A percentile compares a stretch with the other conserved stretches of the same genome.
phyloP scores from a whole-genome alignment of 164 flowering plant species.

The Aristolochia fimbriata region DNA sequence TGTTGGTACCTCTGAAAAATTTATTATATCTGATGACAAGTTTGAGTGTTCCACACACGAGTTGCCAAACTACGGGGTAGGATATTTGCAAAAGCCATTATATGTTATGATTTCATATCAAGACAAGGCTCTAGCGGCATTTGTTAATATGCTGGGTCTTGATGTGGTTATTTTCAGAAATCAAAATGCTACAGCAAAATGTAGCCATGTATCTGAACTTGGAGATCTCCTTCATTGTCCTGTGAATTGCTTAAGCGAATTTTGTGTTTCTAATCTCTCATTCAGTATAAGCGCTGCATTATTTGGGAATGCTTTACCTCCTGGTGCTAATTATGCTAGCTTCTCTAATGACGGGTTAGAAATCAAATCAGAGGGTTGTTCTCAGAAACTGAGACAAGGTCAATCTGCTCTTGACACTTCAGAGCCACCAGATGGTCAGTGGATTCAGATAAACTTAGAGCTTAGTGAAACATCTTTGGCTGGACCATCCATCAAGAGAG shows the following conservation, averaged over 20 bases:
- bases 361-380: conserved; percentile 12
- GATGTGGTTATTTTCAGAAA: conserved; percentile 31
- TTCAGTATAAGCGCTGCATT: conserved; percentile 24
- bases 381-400: conserved; percentile 10
- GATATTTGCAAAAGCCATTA: conserved; percentile 28
- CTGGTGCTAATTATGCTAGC: conserved; percentile 10
- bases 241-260: conserved; percentile 41
- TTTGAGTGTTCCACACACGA: conserved; percentile 16
- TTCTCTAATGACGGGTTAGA: conserved; percentile 19
- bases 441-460: conserved; percentile 28
- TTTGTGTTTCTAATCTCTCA: conserved; percentile 34
- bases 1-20: conserved; percentile 4
- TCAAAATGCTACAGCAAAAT: conserved; percentile 17
- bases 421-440: conserved; percentile 13
- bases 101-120: conserved; percentile 24
- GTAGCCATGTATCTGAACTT: conserved; percentile 17
- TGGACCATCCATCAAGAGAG: conserved; percentile 29
- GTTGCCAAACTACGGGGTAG: conserved; percentile 44
- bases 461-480: conserved; percentile 36
- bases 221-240: conserved; percentile 22
- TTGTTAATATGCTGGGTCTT: conserved; percentile 24
- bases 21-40: not conserved
- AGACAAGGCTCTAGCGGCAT: conserved; percentile 26
- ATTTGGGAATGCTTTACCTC: conserved; percentile 14
- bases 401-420: conserved; percentile 9